These are phyloP conservation scores for Kluyveromyces starmeri DNA, from an alignment of 805 yeast species.

Conservation along the genomic window DNA sequence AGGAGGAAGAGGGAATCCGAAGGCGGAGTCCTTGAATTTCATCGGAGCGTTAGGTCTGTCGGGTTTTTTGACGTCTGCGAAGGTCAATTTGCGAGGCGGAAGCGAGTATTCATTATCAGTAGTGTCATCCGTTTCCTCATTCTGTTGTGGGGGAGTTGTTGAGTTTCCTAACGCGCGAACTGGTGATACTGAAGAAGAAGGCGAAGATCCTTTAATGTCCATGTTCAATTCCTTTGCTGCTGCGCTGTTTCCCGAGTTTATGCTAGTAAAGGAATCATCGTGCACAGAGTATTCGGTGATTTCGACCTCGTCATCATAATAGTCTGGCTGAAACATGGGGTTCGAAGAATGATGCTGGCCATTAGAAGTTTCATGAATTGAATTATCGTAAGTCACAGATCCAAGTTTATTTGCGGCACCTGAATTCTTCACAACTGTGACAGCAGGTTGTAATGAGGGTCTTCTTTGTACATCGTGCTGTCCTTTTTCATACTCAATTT, in stretches of 20 bases:
- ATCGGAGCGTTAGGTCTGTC: constrained; percentile 46
- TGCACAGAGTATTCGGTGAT: constrained; percentile 1
- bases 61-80: constrained; percentile 30
- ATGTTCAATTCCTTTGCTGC: no score
- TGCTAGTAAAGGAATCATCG: constrained; percentile 4
- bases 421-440: background rate
- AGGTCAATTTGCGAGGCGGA: constrained; percentile 29
- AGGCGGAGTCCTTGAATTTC: constrained; percentile 66
- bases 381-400: background rate
- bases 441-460: constrained; percentile 1
- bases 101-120: constrained; percentile 5
- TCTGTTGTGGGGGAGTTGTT: constrained; percentile 2
- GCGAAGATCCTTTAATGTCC: no score
- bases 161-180: background rate
- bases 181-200: background rate
- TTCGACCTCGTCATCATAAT: constrained; percentile 3
- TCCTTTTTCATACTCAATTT: constrained; percentile 1
- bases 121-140: constrained; percentile 5
- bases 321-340: background rate
- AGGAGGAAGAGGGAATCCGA: constrained; percentile 82
- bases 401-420: background rate
- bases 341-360: background rate
- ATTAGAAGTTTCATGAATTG: background rate
- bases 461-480: background rate
- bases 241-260: background rate